Evolutionary conservation across 2,329 filamentous ascomycete genomes (phyloP).

Genomic region (Trichoderma sp.): DNA sequence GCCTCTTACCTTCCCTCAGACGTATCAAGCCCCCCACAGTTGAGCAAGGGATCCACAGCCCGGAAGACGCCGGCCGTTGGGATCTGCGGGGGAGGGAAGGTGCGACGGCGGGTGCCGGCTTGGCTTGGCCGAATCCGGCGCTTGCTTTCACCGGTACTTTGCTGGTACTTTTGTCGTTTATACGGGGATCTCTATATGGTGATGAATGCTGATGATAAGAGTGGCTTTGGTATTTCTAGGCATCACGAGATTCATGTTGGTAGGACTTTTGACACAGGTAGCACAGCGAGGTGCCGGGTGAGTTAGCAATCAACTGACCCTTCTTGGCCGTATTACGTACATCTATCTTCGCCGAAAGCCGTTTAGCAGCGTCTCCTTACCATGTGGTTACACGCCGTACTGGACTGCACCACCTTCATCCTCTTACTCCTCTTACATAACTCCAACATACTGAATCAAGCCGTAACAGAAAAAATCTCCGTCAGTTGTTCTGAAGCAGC

Average conservation of each 20-base stretch:
- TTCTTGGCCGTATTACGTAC: not conserved
- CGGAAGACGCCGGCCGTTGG: slow-evolving; percentile 26
- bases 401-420: no score
- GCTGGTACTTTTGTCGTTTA: not conserved
- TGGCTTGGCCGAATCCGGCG: slow-evolving; percentile 20
- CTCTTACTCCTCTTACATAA: not conserved
- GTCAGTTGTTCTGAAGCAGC: not conserved
- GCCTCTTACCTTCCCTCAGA: not conserved
- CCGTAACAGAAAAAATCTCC: not conserved
- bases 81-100: slow-evolving; percentile 15
- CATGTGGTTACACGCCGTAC: no score
- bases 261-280: no score
- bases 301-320: not conserved
- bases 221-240: not conserved
- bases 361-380: not conserved
- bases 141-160: not conserved
- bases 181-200: not conserved
- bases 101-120: slow-evolving; percentile 25
- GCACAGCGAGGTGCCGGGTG: not conserved
- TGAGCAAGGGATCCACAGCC: not conserved
- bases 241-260: no score
- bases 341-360: not conserved
- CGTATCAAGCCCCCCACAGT: not conserved
- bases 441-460: not conserved
- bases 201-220: not conserved